phyloP scores from a whole-genome alignment of 805 yeast species.

The Wickerhamomyces queroliae region DNA sequence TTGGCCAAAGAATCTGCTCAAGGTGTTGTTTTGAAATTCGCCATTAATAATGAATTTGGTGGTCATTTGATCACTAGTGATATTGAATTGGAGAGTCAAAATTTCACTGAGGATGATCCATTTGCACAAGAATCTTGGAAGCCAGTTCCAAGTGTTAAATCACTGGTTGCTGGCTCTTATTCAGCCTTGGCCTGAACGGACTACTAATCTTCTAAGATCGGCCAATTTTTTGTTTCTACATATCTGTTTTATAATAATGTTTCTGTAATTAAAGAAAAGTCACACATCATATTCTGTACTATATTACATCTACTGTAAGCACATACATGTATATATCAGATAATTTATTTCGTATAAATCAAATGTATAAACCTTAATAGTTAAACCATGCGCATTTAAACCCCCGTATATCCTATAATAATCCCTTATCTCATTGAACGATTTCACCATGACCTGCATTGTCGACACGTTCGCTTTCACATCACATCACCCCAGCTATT shows the following conservation, averaged over 20 bases:
- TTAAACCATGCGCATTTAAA: too few relatives aligned
- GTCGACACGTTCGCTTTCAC: background rate
- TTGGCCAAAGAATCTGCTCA: constrained; percentile 63
- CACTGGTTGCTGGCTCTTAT: constrained; percentile 33
- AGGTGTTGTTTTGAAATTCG: constrained; percentile 69
- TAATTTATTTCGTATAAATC: too few relatives aligned
- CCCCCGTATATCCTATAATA: too few relatives aligned
- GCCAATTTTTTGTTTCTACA: background rate
- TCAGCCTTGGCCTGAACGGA: constrained; percentile 23
- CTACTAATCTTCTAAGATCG: too few relatives aligned
- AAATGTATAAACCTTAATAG: too few relatives aligned
- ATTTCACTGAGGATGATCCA: constrained; percentile 31
- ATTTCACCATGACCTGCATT: too few relatives aligned
- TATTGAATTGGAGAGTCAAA: constrained; percentile 32
- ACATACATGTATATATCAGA: too few relatives aligned
- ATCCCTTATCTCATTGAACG: background rate
- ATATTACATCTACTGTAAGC: too few relatives aligned
- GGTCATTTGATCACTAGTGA: constrained; percentile 38
- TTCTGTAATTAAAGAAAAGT: too few relatives aligned
- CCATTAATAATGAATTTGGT: constrained; percentile 37
- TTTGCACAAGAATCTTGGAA: constrained; percentile 32
- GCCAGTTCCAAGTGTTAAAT: constrained; percentile 25
- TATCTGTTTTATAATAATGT: background rate
- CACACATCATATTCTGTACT: too few relatives aligned
- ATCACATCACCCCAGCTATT: constrained; percentile 11